Evolutionary conservation across 2,329 filamentous ascomycete genomes (phyloP).

Genomic region (Pyricularia sp.): DNA sequence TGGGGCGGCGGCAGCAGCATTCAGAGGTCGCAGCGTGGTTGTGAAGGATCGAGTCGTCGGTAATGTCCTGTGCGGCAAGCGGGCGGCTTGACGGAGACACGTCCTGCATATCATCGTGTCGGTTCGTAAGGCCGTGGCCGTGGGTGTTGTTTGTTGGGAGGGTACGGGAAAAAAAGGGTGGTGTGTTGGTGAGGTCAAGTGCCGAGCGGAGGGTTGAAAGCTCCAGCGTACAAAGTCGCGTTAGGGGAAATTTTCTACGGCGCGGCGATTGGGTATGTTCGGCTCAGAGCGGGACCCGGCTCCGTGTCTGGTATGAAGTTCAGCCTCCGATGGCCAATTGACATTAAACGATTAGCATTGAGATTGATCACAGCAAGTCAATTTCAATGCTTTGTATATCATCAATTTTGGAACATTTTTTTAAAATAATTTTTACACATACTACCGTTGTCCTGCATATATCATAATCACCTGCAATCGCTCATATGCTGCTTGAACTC

Average conservation of each 20-base stretch:
- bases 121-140: slow-evolving; percentile 15
- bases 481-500: neutral
- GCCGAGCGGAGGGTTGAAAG: slow-evolving; percentile 4
- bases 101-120: slow-evolving; percentile 30
- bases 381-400: no score
- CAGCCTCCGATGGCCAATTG: neutral
- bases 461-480: neutral
- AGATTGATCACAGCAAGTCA: neutral
- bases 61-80: slow-evolving; percentile 18
- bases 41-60: slow-evolving; percentile 28
- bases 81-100: slow-evolving; percentile 40
- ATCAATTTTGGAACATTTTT: neutral
- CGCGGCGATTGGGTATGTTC: neutral
- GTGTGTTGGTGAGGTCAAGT: slow-evolving; percentile 3
- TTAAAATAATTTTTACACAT: neutral
- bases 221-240: neutral
- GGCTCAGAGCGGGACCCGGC: neutral
- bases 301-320: neutral
- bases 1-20: slow-evolving; percentile 22
- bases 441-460: neutral
- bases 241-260: slow-evolving; percentile 6
- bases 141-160: slow-evolving; percentile 9
- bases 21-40: slow-evolving; percentile 22
- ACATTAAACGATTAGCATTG: neutral
- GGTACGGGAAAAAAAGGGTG: neutral